Percentiles rank a stretch among this genome's conserved stretches.
Evolutionary conservation across 768 basidiomycete genomes (phyloP).

Genomic region (Amanita rubescens): DNA sequence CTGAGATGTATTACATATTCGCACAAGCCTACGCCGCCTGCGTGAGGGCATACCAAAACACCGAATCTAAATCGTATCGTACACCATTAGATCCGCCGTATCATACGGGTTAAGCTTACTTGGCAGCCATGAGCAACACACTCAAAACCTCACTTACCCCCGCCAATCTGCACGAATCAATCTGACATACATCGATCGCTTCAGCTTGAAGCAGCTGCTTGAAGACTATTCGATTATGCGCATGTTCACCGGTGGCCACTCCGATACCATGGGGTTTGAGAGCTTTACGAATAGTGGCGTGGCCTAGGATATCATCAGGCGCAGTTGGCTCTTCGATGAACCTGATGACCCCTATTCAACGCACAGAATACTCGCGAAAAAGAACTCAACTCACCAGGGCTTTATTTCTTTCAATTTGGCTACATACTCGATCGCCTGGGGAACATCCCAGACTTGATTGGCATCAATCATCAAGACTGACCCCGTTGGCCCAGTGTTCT

Average conservation of each 20-base stretch:
- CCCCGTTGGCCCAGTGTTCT: constrained; percentile 93
- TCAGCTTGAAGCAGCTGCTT: constrained; percentile 88
- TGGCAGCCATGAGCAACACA: constrained; percentile 85
- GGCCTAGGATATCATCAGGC: constrained; percentile 85
- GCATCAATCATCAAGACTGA: constrained; percentile 96
- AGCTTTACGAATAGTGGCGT: constrained; percentile 71
- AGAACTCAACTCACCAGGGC: constrained; percentile 57
- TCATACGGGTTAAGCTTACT: constrained; percentile 33
- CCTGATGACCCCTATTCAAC: constrained; percentile 28
- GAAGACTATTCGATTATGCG: constrained; percentile 93
- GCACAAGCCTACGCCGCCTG: constrained; percentile 90
- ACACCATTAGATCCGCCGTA: not conserved
- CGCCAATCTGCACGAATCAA: constrained; percentile 89
- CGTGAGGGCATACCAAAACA: constrained; percentile 86
- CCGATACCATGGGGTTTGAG: constrained; percentile 77
- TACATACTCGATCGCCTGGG: constrained; percentile 89
- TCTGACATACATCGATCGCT: constrained; percentile 93
- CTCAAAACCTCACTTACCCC: constrained; percentile 92
- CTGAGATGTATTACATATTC: constrained; percentile 86
- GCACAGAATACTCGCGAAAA: not conserved
- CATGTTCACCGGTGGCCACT: constrained; percentile 92
- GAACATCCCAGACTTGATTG: constrained; percentile 95
- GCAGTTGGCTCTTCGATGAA: constrained; percentile 95
- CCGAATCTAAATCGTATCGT: constrained; percentile 52
- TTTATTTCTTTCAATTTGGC: constrained; percentile 69